Evolutionary conservation across 352 stramenopile genomes (phyloP).

Genomic region (Pythium aphanidermatum): DNA sequence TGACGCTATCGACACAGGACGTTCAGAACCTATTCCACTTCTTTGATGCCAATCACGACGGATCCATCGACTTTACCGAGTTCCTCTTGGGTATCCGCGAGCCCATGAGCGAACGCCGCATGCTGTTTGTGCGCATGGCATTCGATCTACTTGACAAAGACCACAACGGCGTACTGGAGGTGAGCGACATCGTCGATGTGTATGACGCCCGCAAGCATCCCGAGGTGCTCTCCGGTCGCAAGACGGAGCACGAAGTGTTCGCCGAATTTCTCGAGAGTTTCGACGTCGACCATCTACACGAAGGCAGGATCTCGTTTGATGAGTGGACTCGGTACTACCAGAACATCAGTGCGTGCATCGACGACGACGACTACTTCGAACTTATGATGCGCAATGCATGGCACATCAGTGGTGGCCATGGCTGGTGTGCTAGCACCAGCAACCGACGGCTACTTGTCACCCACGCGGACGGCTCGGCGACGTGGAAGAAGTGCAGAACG

Average conservation of each 20-base stretch:
- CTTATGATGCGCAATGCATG: constrained; percentile 88
- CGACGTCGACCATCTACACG: constrained; percentile 38
- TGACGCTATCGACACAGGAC: constrained; percentile 37
- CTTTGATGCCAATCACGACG: constrained; percentile 85
- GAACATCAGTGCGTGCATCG: constrained; percentile 83
- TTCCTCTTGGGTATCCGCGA: constrained; percentile 82
- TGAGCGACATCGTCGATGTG: constrained; percentile 54
- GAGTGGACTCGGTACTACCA: constrained; percentile 86
- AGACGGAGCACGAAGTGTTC: constrained; percentile 74
- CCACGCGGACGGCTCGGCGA: constrained; percentile 36
- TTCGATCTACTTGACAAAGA: constrained; percentile 86
- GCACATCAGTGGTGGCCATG: constrained; percentile 50
- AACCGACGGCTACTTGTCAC: constrained; percentile 69
- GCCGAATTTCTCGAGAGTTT: constrained; percentile 83
- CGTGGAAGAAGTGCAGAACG: constrained; percentile 43
- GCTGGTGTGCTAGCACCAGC: constrained; percentile 46
- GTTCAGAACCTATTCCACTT: constrained; percentile 66
- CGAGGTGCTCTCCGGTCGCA: constrained; percentile 70
- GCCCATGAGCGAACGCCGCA: constrained; percentile 70
- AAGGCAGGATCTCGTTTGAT: constrained; percentile 53
- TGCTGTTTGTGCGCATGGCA: constrained; percentile 77
- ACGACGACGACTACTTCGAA: constrained; percentile 92
- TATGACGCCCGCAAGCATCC: constrained; percentile 85
- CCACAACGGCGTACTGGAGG: constrained; percentile 64
- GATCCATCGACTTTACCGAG: constrained; percentile 75